Evolutionary conservation across 345 rosid species (phyloP).

Genomic region (Murraya paniculata): DNA sequence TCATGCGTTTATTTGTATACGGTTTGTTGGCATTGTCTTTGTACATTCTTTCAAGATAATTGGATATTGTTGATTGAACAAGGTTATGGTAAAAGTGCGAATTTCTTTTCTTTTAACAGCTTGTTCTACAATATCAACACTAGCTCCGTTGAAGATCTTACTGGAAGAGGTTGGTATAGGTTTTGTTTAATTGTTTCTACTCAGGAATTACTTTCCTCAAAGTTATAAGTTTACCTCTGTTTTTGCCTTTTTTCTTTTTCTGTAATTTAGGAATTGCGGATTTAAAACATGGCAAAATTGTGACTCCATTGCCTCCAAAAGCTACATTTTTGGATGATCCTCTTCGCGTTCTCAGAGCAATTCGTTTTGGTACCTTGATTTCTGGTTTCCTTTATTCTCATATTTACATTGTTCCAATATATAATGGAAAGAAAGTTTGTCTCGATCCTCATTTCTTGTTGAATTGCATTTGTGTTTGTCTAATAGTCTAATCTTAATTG

Average conservation of each 20-base stretch:
- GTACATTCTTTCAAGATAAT: not conserved
- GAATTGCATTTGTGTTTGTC: not conserved
- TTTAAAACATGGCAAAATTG: conserved; percentile 77
- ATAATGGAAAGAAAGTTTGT: not conserved
- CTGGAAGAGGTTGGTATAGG: conserved; percentile 65
- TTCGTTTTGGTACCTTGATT: conserved; percentile 78
- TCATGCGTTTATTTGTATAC: not conserved
- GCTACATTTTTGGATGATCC: conserved; percentile 96
- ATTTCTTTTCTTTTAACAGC: conserved; percentile 41
- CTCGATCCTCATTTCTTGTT: not conserved
- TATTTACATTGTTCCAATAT: not conserved
- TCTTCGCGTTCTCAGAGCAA: conserved; percentile 89
- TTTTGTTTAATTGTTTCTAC: conserved; percentile 9
- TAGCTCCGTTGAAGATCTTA: conserved; percentile 72
- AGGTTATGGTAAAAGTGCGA: conserved; percentile 7
- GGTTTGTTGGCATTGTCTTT: not conserved
- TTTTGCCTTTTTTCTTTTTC: not conserved
- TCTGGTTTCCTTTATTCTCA: not conserved
- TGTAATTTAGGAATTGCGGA: conserved; percentile 62
- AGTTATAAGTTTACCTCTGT: not conserved
- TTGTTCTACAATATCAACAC: conserved; percentile 88
- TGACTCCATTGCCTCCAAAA: conserved; percentile 83
- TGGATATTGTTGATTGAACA: not conserved
- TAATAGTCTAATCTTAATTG: not conserved
- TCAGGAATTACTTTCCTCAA: conserved; percentile 1